These are phyloP conservation scores for Yarrowia galli DNA, from an alignment of 1,139 yeast genomes.

Conservation along the genomic window DNA sequence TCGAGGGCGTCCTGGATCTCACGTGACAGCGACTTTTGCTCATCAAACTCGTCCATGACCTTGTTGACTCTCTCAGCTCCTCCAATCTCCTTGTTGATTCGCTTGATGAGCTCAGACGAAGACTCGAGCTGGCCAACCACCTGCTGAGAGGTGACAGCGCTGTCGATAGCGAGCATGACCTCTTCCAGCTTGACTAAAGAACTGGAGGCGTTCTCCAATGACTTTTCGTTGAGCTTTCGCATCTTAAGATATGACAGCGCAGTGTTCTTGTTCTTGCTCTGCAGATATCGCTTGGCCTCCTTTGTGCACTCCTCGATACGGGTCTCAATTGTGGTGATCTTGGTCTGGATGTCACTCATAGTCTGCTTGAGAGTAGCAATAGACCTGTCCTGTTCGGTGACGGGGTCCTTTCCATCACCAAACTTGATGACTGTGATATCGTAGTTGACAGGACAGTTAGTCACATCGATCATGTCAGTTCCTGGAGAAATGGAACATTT, in stretches of 20 bases:
- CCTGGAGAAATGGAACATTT: slow-evolving; percentile 42
- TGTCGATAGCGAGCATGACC: slow-evolving; percentile 48
- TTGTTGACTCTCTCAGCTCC: slow-evolving; percentile 51
- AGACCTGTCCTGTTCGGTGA: slow-evolving; percentile 49
- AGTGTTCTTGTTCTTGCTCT: slow-evolving; percentile 43
- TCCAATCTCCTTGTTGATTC: slow-evolving; percentile 49
- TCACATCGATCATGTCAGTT: slow-evolving; percentile 44
- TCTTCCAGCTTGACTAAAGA: slow-evolving; percentile 49
- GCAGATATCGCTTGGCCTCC: slow-evolving; percentile 46
- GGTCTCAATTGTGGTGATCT: slow-evolving; percentile 46
- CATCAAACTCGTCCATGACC: slow-evolving; percentile 50
- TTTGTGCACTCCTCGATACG: slow-evolving; percentile 44
- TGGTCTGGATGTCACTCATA: slow-evolving; percentile 44
- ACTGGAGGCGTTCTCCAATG: slow-evolving; percentile 47
- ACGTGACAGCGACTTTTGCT: slow-evolving; percentile 40
- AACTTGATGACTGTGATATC: slow-evolving; percentile 32
- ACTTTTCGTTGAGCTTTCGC: slow-evolving; percentile 45
- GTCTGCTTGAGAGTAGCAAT: slow-evolving; percentile 48
- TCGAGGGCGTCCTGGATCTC: slow-evolving; percentile 32
- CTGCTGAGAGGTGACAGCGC: slow-evolving; percentile 46
- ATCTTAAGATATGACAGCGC: slow-evolving; percentile 49
- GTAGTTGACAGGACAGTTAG: slow-evolving; percentile 35
- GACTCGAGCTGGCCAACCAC: slow-evolving; percentile 48
- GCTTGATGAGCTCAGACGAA: slow-evolving; percentile 47
- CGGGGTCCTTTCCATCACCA: slow-evolving; percentile 40